Evolutionary conservation across 257 asterid genomes (phyloP), one percentile per base, ranked within the genome.

Genomic region (Paraleonurus japonicus): DNA sequence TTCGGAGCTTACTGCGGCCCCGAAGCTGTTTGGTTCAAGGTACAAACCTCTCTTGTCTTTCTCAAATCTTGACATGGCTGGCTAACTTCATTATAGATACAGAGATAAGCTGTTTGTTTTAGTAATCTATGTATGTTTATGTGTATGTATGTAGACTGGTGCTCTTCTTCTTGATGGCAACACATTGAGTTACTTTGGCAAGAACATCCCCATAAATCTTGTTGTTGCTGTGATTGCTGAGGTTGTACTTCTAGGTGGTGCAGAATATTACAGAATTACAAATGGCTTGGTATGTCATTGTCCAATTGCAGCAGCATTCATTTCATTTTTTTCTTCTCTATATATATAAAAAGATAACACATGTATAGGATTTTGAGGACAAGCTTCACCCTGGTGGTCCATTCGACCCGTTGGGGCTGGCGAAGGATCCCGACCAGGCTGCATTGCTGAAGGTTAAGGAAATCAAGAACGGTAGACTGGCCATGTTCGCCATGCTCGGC

Each of bases 11-110:
- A 76, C 80, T 94, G 97, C 72, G 98, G 98, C 57, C 97, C 97
- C n/a, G 97, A 90, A 78, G 98, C 97, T 58, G 98, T 94, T 72
- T 94, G 97, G 97, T 94, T 94, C 90, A 94, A 94, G 92, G 98
- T 88, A 76, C n/a, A n/a, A n/a, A n/a, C n/a, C n/a, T n/a, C 15
- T 7, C 57, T 17, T 5, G 5, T n/a, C 12, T 48, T 5, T n/a
- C 20, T 48, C 57, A 32, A 48, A 15, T n/a, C n/a, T n/a, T n/a
- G n/a, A n/a, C n/a, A n/a, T n/a, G n/a, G n/a, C n/a, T n/a, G n/a
- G n/a, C n/a, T n/a, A n/a, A n/a, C n/a, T n/a, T n/a, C n/a, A n/a
- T 4, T 48, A 20, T 12, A 19, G 20, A 43, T 17, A 20, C 2
- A 17, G 15, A 17, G 32, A 8, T 28, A 7, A 39, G 9, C 0